Percentiles rank a stretch among this genome's conserved stretches.
phyloP scores from a whole-genome alignment of 352 stramenopile genomes.

The Heterotrichella gracilis region DNA sequence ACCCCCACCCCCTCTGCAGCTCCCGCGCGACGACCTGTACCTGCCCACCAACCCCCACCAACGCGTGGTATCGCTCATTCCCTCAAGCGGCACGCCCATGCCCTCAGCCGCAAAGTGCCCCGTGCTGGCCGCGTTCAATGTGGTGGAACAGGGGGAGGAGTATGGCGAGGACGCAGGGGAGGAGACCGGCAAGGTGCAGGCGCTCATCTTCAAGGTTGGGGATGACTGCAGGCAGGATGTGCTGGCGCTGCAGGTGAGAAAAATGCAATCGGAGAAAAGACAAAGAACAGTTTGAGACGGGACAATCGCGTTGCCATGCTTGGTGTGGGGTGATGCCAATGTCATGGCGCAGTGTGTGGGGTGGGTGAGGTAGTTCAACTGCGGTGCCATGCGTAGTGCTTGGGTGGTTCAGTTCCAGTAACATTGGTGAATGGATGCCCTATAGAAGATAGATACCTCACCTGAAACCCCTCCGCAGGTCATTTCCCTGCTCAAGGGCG shows the following conservation, averaged over 20 bases:
- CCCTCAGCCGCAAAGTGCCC: slow-evolving; percentile 21
- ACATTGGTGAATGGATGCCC: too few species aligned
- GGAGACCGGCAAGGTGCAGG: not conserved
- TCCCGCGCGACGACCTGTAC: slow-evolving; percentile 19
- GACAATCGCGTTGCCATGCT: too few species aligned
- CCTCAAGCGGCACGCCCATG: slow-evolving; percentile 17
- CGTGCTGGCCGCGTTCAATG: slow-evolving; percentile 19
- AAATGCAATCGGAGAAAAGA: too few species aligned
- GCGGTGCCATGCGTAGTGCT: too few species aligned
- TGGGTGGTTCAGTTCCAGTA: too few species aligned
- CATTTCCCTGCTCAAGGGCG: slow-evolving; percentile 16
- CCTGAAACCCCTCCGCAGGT: too few species aligned
- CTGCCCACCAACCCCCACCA: slow-evolving; percentile 19
- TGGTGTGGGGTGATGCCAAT: too few species aligned
- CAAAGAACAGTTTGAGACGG: too few species aligned
- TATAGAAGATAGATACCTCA: too few species aligned
- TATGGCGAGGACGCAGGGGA: not conserved
- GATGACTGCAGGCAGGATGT: slow-evolving; percentile 23
- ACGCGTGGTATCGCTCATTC: slow-evolving; percentile 15
- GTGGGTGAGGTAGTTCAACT: too few species aligned
- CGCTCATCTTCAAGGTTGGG: slow-evolving; percentile 20
- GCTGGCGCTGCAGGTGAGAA: slow-evolving; percentile 21
- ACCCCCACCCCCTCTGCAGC: too few species aligned
- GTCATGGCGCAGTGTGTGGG: too few species aligned
- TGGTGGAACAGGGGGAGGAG: not conserved